These are phyloP conservation scores for Lepraria neglecta DNA, from an alignment of 495 filamentous ascomycete species.

Conservation along the genomic window DNA sequence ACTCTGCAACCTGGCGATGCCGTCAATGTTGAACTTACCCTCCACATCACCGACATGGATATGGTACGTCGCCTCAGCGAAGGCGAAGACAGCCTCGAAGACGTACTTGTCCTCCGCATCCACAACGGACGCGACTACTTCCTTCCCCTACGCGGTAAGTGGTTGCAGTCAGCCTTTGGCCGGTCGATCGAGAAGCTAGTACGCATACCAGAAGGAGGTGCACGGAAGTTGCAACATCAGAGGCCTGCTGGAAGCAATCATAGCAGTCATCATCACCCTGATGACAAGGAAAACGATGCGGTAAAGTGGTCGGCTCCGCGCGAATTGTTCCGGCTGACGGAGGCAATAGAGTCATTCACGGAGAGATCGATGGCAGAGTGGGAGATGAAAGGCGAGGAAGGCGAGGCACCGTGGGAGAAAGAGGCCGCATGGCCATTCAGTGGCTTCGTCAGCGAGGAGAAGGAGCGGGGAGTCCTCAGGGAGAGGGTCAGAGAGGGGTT, in stretches of 20 bases:
- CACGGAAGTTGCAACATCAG: slow-evolving; percentile 45
- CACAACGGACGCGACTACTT: slow-evolving; percentile 85
- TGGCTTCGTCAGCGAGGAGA: background rate
- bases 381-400: slow-evolving; percentile 60
- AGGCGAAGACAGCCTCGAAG: slow-evolving; percentile 57
- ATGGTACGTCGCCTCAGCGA: slow-evolving; percentile 69
- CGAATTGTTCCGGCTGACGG: slow-evolving; percentile 82
- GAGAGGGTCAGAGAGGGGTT: slow-evolving; percentile 40
- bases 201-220: slow-evolving; percentile 69
- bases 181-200: slow-evolving; percentile 78
- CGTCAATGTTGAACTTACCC: slow-evolving; percentile 57
- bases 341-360: slow-evolving; percentile 66
- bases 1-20: slow-evolving; percentile 79
- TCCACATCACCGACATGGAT: slow-evolving; percentile 54
- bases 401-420: slow-evolving; percentile 48
- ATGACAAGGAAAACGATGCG: slow-evolving; percentile 33
- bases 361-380: slow-evolving; percentile 75
- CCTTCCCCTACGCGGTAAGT: slow-evolving; percentile 67
- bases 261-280: slow-evolving; percentile 17
- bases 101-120: slow-evolving; percentile 85
- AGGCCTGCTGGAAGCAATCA: slow-evolving; percentile 40
- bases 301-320: slow-evolving; percentile 67
- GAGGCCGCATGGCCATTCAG: slow-evolving; percentile 69
- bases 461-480: slow-evolving; percentile 29
- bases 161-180: slow-evolving; percentile 78